Evolutionary conservation across 345 rosid genomes (phyloP).

Genomic region (Sonneratia alba): DNA sequence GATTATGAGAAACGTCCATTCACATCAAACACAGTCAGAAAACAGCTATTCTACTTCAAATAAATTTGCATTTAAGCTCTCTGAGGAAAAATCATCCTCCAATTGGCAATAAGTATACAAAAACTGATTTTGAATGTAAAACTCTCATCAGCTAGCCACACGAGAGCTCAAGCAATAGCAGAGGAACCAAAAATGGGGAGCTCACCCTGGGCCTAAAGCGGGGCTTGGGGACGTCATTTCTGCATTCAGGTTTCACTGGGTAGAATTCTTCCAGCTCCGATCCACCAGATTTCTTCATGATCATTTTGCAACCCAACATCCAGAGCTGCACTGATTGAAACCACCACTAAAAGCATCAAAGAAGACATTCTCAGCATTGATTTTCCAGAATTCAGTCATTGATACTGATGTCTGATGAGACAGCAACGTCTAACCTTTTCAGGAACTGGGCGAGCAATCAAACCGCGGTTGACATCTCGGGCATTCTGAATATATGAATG

Average conservation of each 20-base stretch:
- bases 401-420: no score
- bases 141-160: no score
- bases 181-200: not conserved
- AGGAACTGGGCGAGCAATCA: not conserved
- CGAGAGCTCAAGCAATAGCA: conserved; percentile 1
- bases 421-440: no score
- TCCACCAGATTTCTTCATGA: conserved; percentile 33
- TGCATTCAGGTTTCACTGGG: conserved; percentile 66
- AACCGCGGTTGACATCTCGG: not conserved
- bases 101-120: no score
- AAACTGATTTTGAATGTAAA: no score
- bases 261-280: conserved; percentile 62
- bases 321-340: not conserved
- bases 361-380: not conserved
- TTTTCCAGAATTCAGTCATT: not conserved
- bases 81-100: not conserved
- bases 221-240: conserved; percentile 52
- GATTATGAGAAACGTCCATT: not conserved
- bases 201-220: conserved; percentile 67
- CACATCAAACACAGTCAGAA: not conserved
- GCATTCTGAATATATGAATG: not conserved
- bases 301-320: conserved; percentile 8
- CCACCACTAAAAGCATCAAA: not conserved
- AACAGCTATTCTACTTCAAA: not conserved
- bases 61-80: not conserved